phyloP scores from a whole-genome alignment of 148 eudicot species.

The Rhododendron ovatum region DNA sequence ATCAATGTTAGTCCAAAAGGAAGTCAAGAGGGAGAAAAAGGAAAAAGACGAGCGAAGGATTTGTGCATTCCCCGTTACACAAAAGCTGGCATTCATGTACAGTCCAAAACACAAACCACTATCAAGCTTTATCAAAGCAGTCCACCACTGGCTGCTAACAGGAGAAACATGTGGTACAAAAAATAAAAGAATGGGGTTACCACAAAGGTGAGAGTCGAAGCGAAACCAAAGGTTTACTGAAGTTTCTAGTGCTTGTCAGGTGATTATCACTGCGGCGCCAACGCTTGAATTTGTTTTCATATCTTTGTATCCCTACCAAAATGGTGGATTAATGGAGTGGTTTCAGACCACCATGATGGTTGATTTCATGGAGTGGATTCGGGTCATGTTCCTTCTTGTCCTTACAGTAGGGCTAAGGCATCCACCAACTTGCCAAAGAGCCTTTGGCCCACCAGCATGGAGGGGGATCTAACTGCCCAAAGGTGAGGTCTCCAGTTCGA shows the following conservation, averaged over 20 bases:
- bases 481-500: not conserved
- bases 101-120: not conserved
- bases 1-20: not conserved
- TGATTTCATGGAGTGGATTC: too few species aligned
- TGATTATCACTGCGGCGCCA: too few species aligned
- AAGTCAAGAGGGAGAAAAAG: not conserved
- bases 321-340: too few species aligned
- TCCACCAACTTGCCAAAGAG: too few species aligned
- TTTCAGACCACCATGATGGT: too few species aligned
- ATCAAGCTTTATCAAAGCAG: not conserved
- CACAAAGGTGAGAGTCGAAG: not conserved
- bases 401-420: too few species aligned
- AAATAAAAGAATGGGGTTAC: not conserved
- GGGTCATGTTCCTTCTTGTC: too few species aligned
- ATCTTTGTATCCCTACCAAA: too few species aligned
- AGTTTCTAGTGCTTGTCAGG: not conserved
- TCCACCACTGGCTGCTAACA: not conserved
- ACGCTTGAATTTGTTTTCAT: too few species aligned
- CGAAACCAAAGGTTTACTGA: not conserved
- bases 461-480: not conserved
- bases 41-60: not conserved
- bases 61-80: slow-evolving; percentile 3
- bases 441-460: too few species aligned
- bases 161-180: not conserved
- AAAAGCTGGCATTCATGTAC: not conserved